Base-by-base conservation (phyloP, 805 yeast genomes). In the Candida multigemmis region DNA sequence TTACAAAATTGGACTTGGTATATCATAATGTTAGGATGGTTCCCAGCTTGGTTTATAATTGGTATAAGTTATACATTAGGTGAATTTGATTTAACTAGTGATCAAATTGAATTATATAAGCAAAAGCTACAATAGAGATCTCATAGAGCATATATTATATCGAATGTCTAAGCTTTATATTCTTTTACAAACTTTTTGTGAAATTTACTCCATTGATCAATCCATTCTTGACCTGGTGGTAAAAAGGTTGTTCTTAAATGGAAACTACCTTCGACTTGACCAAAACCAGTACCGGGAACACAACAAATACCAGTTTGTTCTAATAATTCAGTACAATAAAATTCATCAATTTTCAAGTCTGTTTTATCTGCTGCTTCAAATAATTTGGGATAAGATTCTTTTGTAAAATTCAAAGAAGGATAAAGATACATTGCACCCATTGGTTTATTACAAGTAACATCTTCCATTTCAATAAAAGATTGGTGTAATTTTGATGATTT, bases 361-460 rank as follows among this genome's bases (percentile, higher is more conserved):
- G 50, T 45, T 30, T 65, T 60, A 29, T 63, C 59, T 18, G 96
- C 94, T 22, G 64, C 65, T 15, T 61, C 62, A 25, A 73, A 60
- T 9, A 85, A 86, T 38, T 67, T 68, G 11, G 70, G 68, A 46
- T 58, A 61, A 9, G 37, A 30, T 12, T 44, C 42, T 16, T 37
- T 32, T 10, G 83, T 76, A 31, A 91, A 59, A 18, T 70, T 51
- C 32, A 91, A 57, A 37, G 62, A 68, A 24, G 98, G 99, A 74
- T 85, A 91, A 34, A 91, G 64, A 56, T 91, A 91, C 98, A 91
- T 89, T 22, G 99, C 96, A 40, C 99, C 99, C 61, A 80, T 74
- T 23, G 99, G 97, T 38, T 72, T 71, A 56, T 84, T 85, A 54
- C 96, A 87, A 14, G 69, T 56, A 25, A 91, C 79, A 36, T 89